Base-by-base conservation (phyloP, 164 flowering plant genomes). In the Umbellularia californica region DNA sequence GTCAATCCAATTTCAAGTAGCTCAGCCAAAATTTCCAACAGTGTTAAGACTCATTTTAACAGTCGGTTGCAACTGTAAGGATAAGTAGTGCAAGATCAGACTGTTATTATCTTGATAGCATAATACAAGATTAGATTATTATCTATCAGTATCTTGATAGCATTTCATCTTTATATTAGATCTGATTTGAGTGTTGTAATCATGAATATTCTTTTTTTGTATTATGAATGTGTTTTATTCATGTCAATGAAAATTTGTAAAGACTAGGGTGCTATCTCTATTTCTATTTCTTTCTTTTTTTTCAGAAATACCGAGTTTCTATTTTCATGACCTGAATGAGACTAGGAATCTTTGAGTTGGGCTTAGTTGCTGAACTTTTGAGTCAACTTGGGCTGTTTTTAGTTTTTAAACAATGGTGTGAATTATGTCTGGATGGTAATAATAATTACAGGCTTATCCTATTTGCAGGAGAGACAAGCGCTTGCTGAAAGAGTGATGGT, bases 401-500 rank as follows among this genome's bases (percentile, higher is more conserved):
- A 17, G n/a, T 15, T 17, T 20, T 17, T 17, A 55, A 55, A 14
- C 17, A 55, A 55, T 15, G n/a, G n/a, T 15, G 6, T 55, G 60
- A 55, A 3, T 15, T 55, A 11, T 55, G 17, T 20, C 60, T 20
- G 3, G n/a, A 14, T 55, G 60, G n/a, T 17, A 55, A 55, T 55
- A 20, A 55, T 15, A 55, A 55, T 3, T 22, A 64, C 20, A 6
- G 7, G 2, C 35, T 27, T 67, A 13, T 67, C 27, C 20, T 27
- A 14, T 27, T 77, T 28, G 25, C 87, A 95, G 98, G 99, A 93
- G 84, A 82, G 80, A 68, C 96, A 88, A 3, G 93, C 89, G 1
- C 91, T 95, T 52, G 99, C 99, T 0, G 98, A 95, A 81, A 86
- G 98, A 86, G 98, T 95, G 74, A 95, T 93, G 99, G 78, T 90